phyloP scores from a whole-genome alignment of 108 stramenopile species.

The Chaetoceros tenuissimus region DNA sequence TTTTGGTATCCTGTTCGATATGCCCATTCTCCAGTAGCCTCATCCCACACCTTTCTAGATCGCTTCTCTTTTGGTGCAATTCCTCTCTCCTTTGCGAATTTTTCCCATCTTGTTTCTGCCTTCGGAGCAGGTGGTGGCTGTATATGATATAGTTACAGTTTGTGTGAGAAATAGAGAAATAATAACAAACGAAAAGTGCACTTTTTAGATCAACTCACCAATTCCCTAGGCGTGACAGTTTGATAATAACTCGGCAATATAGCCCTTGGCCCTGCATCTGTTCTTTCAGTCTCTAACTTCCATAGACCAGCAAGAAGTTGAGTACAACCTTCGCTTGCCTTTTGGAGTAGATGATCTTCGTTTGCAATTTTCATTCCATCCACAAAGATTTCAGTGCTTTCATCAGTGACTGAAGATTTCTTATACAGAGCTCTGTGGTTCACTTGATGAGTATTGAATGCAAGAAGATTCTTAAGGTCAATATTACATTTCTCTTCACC shows the following conservation, averaged over 20 bases:
- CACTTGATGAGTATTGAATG: slow-evolving; percentile 70
- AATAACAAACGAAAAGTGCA: neutral
- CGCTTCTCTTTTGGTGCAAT: slow-evolving; percentile 81
- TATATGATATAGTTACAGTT: slow-evolving; percentile 6
- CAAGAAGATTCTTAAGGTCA: slow-evolving; percentile 60
- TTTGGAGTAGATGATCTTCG: slow-evolving; percentile 57
- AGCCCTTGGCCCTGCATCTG: slow-evolving; percentile 66
- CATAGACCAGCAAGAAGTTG: slow-evolving; percentile 68
- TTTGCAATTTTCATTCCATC: slow-evolving; percentile 15
- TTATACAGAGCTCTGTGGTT: slow-evolving; percentile 42
- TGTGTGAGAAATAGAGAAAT: neutral
- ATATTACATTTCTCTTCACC: slow-evolving; percentile 62
- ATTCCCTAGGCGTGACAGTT: slow-evolving; percentile 46
- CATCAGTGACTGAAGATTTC: slow-evolving; percentile 8
- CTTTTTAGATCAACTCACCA: slow-evolving; percentile 36
- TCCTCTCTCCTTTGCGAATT: slow-evolving; percentile 78
- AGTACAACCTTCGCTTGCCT: slow-evolving; percentile 64
- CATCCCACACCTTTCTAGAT: slow-evolving; percentile 85
- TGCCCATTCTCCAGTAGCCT: slow-evolving; percentile 77
- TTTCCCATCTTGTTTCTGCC: slow-evolving; percentile 83
- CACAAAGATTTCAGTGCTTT: slow-evolving; percentile 16
- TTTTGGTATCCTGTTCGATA: slow-evolving; percentile 73
- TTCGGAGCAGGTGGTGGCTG: slow-evolving; percentile 84
- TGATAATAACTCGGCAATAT: slow-evolving; percentile 47
- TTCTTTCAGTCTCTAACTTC: slow-evolving; percentile 60